phyloP scores from a whole-genome alignment of 2,329 filamentous ascomycete genomes.

The Aspergillus phoenicis region DNA sequence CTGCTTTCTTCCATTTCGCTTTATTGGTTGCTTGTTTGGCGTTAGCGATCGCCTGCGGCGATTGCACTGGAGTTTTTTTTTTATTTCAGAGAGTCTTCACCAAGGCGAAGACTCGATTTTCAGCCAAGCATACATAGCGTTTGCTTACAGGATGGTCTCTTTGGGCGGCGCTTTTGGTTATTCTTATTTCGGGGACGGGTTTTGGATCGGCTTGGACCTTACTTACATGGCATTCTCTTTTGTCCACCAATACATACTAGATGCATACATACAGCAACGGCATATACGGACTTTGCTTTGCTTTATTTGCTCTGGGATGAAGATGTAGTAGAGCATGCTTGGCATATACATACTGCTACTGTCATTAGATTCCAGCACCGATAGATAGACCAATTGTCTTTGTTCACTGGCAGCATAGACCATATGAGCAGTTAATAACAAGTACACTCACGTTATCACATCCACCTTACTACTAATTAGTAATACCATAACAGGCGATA shows the following conservation, averaged over 20 bases:
- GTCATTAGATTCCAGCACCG: too few relatives aligned
- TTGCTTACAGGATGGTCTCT: background rate
- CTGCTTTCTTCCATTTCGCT: background rate
- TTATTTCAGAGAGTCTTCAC: background rate
- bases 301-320: background rate
- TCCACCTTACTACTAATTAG: too few relatives aligned
- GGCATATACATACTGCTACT: background rate
- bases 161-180: background rate
- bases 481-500: too few relatives aligned
- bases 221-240: background rate
- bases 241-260: background rate
- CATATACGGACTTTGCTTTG: background rate
- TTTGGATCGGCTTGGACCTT: background rate
- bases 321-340: background rate
- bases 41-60: background rate
- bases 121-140: background rate
- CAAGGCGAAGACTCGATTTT: background rate
- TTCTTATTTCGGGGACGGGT: background rate
- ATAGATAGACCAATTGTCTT: too few relatives aligned
- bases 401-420: too few relatives aligned
- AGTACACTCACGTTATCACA: too few relatives aligned
- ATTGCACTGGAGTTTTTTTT: conserved; percentile 1
- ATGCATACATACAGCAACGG: background rate
- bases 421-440: too few relatives aligned
- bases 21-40: conserved; percentile 3